Conservation (phyloP, 768 basidiomycete genomes). For the Trametes elegans region DNA sequence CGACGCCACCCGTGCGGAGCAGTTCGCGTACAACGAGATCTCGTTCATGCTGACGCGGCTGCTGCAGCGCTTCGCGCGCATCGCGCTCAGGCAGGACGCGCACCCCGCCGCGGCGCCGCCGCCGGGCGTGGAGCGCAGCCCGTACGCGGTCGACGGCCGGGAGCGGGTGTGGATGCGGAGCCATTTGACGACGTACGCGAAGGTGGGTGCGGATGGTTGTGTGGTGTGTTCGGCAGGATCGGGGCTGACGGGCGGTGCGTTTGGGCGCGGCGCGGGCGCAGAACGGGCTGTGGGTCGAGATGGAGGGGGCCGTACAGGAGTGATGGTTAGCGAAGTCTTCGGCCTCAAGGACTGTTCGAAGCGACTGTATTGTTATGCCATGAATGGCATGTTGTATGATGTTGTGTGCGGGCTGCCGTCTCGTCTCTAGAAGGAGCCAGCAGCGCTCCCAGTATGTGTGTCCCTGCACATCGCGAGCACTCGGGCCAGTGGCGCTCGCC, state of each 20-base stretch:
- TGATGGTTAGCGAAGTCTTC: not conserved
- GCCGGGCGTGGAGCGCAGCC: constrained; percentile 35
- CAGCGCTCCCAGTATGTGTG: too few relatives aligned
- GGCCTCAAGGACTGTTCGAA: too few relatives aligned
- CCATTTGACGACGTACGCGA: constrained; percentile 56
- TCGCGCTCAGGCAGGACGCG: constrained; percentile 46
- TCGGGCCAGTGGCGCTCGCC: too few relatives aligned
- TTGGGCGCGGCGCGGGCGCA: not conserved
- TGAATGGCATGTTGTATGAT: too few relatives aligned
- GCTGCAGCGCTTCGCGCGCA: constrained; percentile 49
- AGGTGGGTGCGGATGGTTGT: constrained; percentile 32
- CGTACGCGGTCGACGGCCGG: constrained; percentile 34
- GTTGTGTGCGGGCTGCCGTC: too few relatives aligned
- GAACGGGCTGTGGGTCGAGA: constrained; percentile 38
- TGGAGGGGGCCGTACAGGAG: constrained; percentile 28
- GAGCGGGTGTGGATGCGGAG: constrained; percentile 48
- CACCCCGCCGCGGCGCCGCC: constrained; percentile 43
- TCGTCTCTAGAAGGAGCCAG: too few relatives aligned
- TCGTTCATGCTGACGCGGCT: constrained; percentile 63
- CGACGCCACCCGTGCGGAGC: not conserved
- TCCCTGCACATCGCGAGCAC: too few relatives aligned
- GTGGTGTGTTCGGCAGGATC: not conserved
- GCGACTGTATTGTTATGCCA: too few relatives aligned
- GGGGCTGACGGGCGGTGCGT: not conserved
- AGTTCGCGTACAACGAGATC: constrained; percentile 66